Base-by-base conservation (phyloP, 768 basidiomycete genomes). In the Lactifluus subvellereus region DNA sequence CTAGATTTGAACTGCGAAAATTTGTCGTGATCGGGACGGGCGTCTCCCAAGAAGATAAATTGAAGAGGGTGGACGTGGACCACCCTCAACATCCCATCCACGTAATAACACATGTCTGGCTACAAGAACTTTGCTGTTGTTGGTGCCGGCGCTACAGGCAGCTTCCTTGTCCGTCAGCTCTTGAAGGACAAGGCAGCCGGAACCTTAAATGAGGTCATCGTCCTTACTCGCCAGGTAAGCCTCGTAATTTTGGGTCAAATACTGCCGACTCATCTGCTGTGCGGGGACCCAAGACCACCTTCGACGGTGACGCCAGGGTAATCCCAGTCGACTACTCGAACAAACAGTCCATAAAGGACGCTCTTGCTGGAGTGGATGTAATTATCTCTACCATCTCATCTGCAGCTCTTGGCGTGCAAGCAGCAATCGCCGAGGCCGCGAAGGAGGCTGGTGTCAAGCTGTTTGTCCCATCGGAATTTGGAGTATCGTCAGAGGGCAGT, bases 391-490 rank as follows among this genome's bases (percentile, higher is more conserved):
- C 68, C 6, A 59, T 69, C 22, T 2, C 54, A 1, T 45, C 56
- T 18, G 20, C 50, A 7, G 37, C 27, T 37, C 52, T 68, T 33
- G 62, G 14, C 14, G 59, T 50, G 20, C 72, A 73, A 61, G 32
- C 11, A 6, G 32, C 35, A 1, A 60, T 73, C 13, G 68, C 69
- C 2, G 52, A 64, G 0, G 72, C 69, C 0, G 66, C 68, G 1
- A 73, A 70, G 63, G 57, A 57, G 38, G 72, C 66, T 0, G 70
- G 72, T 22, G 74, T 73, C 22, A 64, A 69, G 54, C 64, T 74
- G 11, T 75, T 75, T 57, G 62, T 73, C 9, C 74, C 74, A 14
- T 68, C 69, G 50, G 73, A 74, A 62, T 74, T 72, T 38, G 72
- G 72, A 9, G 64, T 52, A 20, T 30, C 61, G 2, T 64, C 69